Percentiles rank a stretch among this genome's conserved stretches.
Conservation (phyloP, 2,329 filamentous ascomycete species). For the Fusarium nematophilum region DNA sequence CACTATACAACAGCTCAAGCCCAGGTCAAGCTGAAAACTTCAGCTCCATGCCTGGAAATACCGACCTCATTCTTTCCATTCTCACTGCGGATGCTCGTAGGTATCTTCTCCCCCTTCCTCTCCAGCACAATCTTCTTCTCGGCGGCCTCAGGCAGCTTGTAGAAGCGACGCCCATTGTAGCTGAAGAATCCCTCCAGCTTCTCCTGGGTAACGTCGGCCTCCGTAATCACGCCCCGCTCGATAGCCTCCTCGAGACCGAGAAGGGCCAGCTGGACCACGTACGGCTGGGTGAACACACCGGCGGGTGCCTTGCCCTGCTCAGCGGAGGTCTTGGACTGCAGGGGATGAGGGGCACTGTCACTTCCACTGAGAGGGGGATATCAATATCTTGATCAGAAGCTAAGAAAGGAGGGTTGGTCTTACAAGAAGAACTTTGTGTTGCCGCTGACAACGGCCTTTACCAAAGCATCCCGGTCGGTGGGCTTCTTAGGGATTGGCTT, state of each 20-base stretch:
- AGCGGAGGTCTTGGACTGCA: conserved; percentile 64
- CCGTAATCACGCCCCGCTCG: conserved; percentile 61
- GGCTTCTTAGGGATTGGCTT: conserved; percentile 82
- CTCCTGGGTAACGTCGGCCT: conserved; percentile 65
- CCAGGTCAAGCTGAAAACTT: conserved; percentile 57
- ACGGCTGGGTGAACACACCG: conserved; percentile 84
- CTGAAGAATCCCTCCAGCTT: conserved; percentile 66
- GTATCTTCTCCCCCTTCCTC: conserved; percentile 55
- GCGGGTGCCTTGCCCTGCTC: conserved; percentile 69
- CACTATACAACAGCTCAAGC: conserved; percentile 13
- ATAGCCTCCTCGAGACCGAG: conserved; percentile 71
- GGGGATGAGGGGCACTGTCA: conserved; percentile 73
- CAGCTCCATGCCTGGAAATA: conserved; percentile 54
- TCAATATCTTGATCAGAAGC: neutral
- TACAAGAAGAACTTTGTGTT: conserved; percentile 79
- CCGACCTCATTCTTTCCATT: conserved; percentile 57
- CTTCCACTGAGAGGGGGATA: conserved; percentile 55
- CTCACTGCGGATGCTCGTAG: conserved; percentile 51
- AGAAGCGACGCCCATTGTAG: conserved; percentile 65
- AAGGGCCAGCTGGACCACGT: conserved; percentile 73
- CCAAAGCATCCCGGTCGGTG: conserved; percentile 76
- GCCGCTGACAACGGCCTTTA: conserved; percentile 71
- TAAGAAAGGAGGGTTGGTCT: conserved; percentile 23
- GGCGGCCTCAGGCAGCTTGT: conserved; percentile 52
- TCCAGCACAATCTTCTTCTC: conserved; percentile 51